Evolutionary conservation across 2,329 filamentous ascomycete genomes (phyloP), one percentile per base, ranked within the genome.

Genomic region (Clonostachys rosea): DNA sequence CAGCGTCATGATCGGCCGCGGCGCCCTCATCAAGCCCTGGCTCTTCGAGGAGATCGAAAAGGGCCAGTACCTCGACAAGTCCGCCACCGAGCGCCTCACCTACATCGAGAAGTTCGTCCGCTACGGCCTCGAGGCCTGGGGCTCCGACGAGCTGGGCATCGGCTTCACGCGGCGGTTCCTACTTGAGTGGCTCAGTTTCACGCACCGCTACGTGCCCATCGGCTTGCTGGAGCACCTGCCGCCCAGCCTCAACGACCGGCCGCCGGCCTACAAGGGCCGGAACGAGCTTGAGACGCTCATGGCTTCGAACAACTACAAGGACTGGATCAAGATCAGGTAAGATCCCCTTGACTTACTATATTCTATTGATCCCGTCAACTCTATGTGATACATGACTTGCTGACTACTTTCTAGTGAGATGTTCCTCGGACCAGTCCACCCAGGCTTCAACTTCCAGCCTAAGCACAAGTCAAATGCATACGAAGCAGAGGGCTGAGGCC

Each of bases 321-420:
- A 99, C 67, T 99, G 94, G 94, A 91, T 99, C 65, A 97, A 96
- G 74, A 95, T 99, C 59, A 95, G 86, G 91, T 94, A 79, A 65
- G 83, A 75, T 49, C 16, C 16, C 16, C 16, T 46, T 48, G 12
- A 10, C 36, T 14, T 20, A 20, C 2, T 18, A 18, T 5, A 10
- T 39, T 14, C 7, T 5, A 39, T 14, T 39, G 10, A 4, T 39
- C 14, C 16, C 3, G 17, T 10, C 24, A 30, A 10, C 6, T 6
- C 11, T 36, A 18, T 12, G 42, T 34, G 20, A 45, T 48, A 49
- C 45, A 48, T 17, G 35, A 33, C 24, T 14, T 14, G 12, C 6
- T n/a, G 36, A 7, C 13, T 43, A 11, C 12, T 40, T 40, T 51
- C 45, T 50, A 96, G 92, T 65, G 94, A 99, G 65, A 97, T 99